Base-by-base conservation (phyloP, 352 stramenopile species). In the Globisporangium cylindrosporum region DNA sequence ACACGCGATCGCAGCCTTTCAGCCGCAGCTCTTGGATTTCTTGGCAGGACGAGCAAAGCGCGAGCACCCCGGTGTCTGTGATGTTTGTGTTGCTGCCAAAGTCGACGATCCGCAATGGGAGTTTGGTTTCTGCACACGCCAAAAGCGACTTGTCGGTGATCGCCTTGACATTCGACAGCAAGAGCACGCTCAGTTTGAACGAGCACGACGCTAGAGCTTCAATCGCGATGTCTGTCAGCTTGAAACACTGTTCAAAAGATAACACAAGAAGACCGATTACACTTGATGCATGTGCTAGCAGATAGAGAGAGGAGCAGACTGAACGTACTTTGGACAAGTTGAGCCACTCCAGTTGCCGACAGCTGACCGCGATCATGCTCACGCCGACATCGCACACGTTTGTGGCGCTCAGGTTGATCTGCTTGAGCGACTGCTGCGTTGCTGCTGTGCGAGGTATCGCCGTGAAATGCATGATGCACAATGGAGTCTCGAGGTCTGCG, bases 321-420 rank as follows among this genome's bases (percentile, higher is more conserved):
- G 32, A 9, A 3, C 32, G 32, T 36, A 85, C 80, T 73, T 91
- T 90, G 38, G 83, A 88, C 24, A 93, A 27, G 48, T 85, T 85
- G 48, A 91, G 72, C 55, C 68, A 82, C 43, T 79, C 62, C 4
- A 93, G 46, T 43, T 74, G 59, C 8, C 46, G 71, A 46, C 81
- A 91, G 27, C 77, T 67, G 1, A 71, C 65, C n/a, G 83, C 78
- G 6, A 93, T 55, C 18, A 88, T 68, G 15, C 73, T 79, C 43
- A 93, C 75, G n/a, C 80, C 81, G 5, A 69, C 69, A 62, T 93
- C 85, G 36, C 84, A 90, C 25, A 90, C 69, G 55, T 87, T 86
- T 0, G 82, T 89, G 3, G 75, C 66, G 0, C 64, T 76, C 29
- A 91, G 69, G 62, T 90, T 83, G 46, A 91, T 67, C 12, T 70